Base-by-base conservation (phyloP, 2,329 filamentous ascomycete species). In the Ascochyta pisi region DNA sequence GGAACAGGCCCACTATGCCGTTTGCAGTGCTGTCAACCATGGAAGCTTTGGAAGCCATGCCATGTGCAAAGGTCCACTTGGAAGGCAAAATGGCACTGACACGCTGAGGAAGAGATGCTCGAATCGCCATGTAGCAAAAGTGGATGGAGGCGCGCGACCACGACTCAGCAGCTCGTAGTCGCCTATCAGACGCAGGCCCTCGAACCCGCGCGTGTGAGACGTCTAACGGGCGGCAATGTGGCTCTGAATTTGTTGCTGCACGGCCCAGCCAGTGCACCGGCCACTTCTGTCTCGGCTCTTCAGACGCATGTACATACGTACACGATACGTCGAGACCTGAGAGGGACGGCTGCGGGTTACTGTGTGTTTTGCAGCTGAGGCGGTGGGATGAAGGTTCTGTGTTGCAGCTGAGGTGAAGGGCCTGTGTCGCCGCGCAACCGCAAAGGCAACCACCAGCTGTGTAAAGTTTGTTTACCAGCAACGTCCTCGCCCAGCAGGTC, bases 151-250 rank as follows among this genome's bases (percentile, higher is more conserved):
- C 46, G 40, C 35, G 37, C 33, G 42, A 50, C 23, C 47, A 41
- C 37, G 38, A 56, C 43, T 47, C 53, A 38, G 37, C n/a, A 23
- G 24, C 24, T 51, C 37, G 35, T 56, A 47, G 43, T 51, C 53
- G 58, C 67, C 63, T 66, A 65, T 69, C 62, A 68, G 50, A 60
- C 45, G 49, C 50, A 61, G 50, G 57, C 50, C 57, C 51, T 57
- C 48, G 54, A 51, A 52, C 58, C 46, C 55, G 64, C 58, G 50
- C 57, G 49, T 60, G 41, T 64, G 61, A 67, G 64, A 70, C 60
- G 58, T 64, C 64, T 57, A 68, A 64, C 61, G 61, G 62, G 62
- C 57, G 62, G 64, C 55, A 53, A 55, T 57, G 57, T 57, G 50
- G 62, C 61, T 59, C 52, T 62, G 58, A 61, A 60, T 62, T 65